A percentile compares a stretch with the other conserved stretches of the same genome.
Conservation (phyloP, 2,329 filamentous ascomycete species). For the Exophiala viscosa region DNA sequence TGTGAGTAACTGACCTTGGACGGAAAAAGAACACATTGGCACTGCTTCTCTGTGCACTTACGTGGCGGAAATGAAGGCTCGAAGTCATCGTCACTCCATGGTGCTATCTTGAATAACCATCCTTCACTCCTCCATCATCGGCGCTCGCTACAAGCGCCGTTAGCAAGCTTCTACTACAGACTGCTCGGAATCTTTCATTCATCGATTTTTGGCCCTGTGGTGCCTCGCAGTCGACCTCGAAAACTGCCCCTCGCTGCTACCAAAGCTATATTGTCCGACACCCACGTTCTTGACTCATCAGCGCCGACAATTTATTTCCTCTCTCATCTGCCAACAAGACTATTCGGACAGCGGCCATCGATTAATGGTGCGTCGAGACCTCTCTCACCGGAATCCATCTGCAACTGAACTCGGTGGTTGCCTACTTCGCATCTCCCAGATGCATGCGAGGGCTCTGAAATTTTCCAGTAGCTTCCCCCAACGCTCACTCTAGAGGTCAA, state of each 20-base stretch:
- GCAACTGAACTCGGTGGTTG: slow-evolving; percentile 8
- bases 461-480: slow-evolving; percentile 18
- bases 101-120: slow-evolving; percentile 11
- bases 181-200: slow-evolving; percentile 1
- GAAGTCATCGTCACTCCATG: slow-evolving; percentile 11
- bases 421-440: slow-evolving; percentile 8
- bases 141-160: slow-evolving; percentile 9
- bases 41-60: slow-evolving; percentile 12
- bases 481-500: slow-evolving; percentile 4
- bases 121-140: slow-evolving; percentile 17
- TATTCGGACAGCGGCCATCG: no score
- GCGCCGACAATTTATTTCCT: no score
- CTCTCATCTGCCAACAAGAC: no score
- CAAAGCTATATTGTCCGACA: no score
- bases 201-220: not conserved
- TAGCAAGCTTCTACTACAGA: slow-evolving; percentile 2
- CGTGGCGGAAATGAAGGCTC: slow-evolving; percentile 17
- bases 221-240: no score
- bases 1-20: slow-evolving; percentile 6
- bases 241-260: no score
- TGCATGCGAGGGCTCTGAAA: slow-evolving; percentile 12
- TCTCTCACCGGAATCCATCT: not conserved
- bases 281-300: no score
- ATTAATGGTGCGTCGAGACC: not conserved
- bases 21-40: not conserved